A percentile compares a stretch with the other conserved stretches of the same genome.
phyloP scores from a whole-genome alignment of 345 rosid species.

The Pistacia atlantica region DNA sequence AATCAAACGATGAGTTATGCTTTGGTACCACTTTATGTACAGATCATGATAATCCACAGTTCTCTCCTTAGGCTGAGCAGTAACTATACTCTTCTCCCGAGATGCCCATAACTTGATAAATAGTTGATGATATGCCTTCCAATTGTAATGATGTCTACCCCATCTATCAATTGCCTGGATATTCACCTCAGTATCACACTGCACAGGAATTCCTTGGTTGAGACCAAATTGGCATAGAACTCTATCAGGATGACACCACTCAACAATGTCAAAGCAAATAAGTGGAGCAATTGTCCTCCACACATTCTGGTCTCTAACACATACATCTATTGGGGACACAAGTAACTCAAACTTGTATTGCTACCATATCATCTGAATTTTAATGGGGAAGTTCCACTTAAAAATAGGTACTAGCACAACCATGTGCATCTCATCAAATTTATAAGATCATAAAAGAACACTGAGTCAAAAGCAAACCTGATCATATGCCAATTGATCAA shows the following conservation, averaged over 20 bases:
- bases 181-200: conserved; percentile 2
- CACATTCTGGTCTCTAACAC: not conserved
- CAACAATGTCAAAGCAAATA: conserved; percentile 18
- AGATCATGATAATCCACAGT: not conserved
- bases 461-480: not conserved
- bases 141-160: not conserved
- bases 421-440: not conserved
- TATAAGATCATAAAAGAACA: not conserved
- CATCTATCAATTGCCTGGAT: not conserved
- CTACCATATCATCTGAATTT: conserved; percentile 4
- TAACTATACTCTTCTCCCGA: not conserved
- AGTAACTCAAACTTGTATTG: not conserved
- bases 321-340: not conserved
- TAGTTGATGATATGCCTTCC: not conserved
- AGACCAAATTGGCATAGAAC: conserved; percentile 13
- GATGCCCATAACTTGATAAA: not conserved
- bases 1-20: conserved; percentile 6
- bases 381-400: not conserved
- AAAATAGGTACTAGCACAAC: not conserved
- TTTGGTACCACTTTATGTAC: not conserved
- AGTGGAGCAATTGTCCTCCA: conserved; percentile 15
- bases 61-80: not conserved
- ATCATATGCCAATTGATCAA: not conserved
- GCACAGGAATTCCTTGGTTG: conserved; percentile 7
- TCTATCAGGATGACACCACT: conserved; percentile 17